phyloP scores from a whole-genome alignment of 2,329 filamentous ascomycete genomes.

The Ascochyta clinopodiicola region DNA sequence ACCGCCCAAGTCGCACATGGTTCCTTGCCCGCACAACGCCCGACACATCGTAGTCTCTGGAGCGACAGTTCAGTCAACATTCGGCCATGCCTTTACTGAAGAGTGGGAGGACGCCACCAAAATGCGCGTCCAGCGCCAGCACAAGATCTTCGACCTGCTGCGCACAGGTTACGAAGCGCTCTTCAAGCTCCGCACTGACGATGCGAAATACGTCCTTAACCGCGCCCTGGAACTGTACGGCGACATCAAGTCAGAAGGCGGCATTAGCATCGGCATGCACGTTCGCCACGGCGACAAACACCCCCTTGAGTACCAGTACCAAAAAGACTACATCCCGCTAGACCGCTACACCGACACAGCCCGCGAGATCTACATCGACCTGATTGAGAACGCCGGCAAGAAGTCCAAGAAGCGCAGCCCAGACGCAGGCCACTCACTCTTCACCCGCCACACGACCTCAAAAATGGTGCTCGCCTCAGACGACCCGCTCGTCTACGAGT shows the following conservation, averaged over 20 bases:
- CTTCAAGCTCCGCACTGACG: conserved; percentile 71
- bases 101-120: conserved; percentile 60
- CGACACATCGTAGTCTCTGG: conserved; percentile 76
- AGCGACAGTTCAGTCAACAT: conserved; percentile 69
- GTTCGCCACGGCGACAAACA: conserved; percentile 81
- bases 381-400: conserved; percentile 39
- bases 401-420: conserved; percentile 43
- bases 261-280: conserved; percentile 73
- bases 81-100: conserved; percentile 65
- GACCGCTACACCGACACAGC: conserved; percentile 70
- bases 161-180: conserved; percentile 75
- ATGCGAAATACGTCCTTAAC: conserved; percentile 68
- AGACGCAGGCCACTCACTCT: conserved; percentile 19
- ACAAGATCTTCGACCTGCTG: conserved; percentile 71
- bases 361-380: conserved; percentile 59
- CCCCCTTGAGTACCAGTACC: conserved; percentile 78
- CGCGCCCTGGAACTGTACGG: conserved; percentile 65
- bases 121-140: conserved; percentile 60
- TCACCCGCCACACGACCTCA: conserved; percentile 40
- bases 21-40: conserved; percentile 80
- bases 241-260: conserved; percentile 54
- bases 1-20: conserved; percentile 75
- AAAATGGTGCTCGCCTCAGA: conserved; percentile 76
- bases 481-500: conserved; percentile 75
- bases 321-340: conserved; percentile 77